Evolutionary conservation across 2,329 filamentous ascomycete genomes (phyloP).

Genomic region (Pseudocercospora vitis): DNA sequence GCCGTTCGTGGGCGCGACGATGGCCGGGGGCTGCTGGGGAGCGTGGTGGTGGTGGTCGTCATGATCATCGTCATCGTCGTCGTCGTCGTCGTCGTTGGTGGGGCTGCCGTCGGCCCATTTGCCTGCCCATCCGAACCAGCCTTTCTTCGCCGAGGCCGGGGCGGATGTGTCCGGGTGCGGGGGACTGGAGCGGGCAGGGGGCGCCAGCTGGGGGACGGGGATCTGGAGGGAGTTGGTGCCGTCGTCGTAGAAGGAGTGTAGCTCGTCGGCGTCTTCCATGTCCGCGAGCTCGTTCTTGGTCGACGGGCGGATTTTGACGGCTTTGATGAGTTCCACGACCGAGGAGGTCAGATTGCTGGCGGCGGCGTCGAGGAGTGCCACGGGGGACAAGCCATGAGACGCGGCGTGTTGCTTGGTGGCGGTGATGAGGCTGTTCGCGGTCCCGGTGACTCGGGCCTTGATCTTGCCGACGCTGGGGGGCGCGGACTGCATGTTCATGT

Average conservation of each 20-base stretch:
- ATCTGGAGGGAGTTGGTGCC: slow-evolving; percentile 16
- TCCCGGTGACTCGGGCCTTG: slow-evolving; percentile 81
- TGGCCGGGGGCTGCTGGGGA: too few species aligned
- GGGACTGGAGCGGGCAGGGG: not conserved
- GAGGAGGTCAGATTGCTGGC: slow-evolving; percentile 85
- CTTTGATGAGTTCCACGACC: slow-evolving; percentile 79
- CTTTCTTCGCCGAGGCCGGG: slow-evolving; percentile 16
- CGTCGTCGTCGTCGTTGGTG: not conserved
- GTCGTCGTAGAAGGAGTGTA: slow-evolving; percentile 29
- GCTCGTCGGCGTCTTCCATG: slow-evolving; percentile 27
- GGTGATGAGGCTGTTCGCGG: slow-evolving; percentile 93
- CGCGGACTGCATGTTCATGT: slow-evolving; percentile 21
- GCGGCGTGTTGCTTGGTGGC: slow-evolving; percentile 87
- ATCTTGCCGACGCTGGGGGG: slow-evolving; percentile 50
- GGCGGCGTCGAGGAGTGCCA: slow-evolving; percentile 91
- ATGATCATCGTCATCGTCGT: slow-evolving; percentile 1
- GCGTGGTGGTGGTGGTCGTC: slow-evolving; percentile 13
- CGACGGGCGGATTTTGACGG: slow-evolving; percentile 70
- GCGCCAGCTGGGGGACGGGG: slow-evolving; percentile 15
- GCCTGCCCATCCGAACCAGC: slow-evolving; percentile 30
- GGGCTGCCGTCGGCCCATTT: slow-evolving; percentile 20
- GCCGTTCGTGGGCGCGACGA: too few species aligned
- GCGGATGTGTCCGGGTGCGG: not conserved
- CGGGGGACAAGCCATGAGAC: slow-evolving; percentile 79
- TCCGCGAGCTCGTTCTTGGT: slow-evolving; percentile 27